Evolutionary conservation across 1,284 basidiomycete species (phyloP).

Genomic region (Sparassis latifolia): DNA sequence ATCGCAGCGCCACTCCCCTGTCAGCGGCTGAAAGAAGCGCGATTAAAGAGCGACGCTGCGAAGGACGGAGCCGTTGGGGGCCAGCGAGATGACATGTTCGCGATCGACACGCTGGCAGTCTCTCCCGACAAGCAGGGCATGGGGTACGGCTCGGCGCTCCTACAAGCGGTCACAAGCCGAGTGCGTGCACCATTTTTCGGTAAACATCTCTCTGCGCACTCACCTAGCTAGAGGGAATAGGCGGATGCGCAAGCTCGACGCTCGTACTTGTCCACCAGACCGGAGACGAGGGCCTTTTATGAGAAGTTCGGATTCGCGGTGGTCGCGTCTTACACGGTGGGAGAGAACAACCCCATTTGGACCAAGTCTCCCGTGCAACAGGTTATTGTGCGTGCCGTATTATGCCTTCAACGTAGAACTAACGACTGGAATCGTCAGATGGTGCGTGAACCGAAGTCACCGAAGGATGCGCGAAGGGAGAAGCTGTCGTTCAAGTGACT

Average conservation of each 20-base stretch:
- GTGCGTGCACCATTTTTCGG: background rate
- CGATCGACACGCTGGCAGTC: constrained; percentile 1
- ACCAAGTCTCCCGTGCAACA: too few relatives aligned
- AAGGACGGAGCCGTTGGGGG: background rate
- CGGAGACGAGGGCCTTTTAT: background rate
- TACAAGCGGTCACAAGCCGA: background rate
- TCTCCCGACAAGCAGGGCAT: background rate
- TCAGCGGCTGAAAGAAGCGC: too few relatives aligned
- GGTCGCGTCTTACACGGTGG: background rate
- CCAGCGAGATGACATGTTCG: background rate
- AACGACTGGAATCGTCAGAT: too few relatives aligned
- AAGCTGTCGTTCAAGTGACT: too few relatives aligned
- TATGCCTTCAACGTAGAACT: too few relatives aligned
- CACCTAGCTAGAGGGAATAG: background rate
- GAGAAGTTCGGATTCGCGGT: constrained; percentile 1
- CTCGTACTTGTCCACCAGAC: constrained; percentile 2
- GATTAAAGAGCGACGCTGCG: too few relatives aligned
- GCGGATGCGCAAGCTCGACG: constrained; percentile 1
- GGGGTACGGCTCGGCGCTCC: constrained; percentile 5
- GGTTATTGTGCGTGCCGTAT: too few relatives aligned
- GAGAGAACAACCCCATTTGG: constrained; percentile 3
- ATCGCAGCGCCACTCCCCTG: too few relatives aligned
- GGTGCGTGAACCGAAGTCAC: too few relatives aligned
- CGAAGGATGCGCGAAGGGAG: too few relatives aligned
- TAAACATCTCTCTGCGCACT: too few relatives aligned